Conservation (phyloP, 2,329 filamentous ascomycete species). For the Cercospora citrullina region DNA sequence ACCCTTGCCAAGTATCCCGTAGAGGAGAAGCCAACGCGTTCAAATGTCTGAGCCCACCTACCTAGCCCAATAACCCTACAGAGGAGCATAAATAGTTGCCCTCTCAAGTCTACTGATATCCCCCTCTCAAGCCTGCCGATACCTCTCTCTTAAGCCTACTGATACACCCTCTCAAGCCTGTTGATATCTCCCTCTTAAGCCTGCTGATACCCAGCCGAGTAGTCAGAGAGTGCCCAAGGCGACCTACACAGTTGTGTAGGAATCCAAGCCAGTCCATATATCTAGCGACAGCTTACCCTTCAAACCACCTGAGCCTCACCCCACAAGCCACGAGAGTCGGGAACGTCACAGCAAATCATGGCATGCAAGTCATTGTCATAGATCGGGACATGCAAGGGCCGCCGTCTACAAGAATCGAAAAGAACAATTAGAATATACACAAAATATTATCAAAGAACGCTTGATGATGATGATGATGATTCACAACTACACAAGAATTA, state of each 20-base stretch:
- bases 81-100: neutral
- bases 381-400: too few species aligned
- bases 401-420: neutral
- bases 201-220: neutral
- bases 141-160: neutral
- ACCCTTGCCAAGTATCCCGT: neutral
- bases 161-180: neutral
- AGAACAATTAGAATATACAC: neutral
- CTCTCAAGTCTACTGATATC: neutral
- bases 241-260: neutral
- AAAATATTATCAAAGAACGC: neutral
- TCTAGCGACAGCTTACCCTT: neutral
- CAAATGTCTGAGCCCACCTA: neutral
- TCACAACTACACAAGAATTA: constrained; percentile 1
- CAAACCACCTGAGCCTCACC: neutral
- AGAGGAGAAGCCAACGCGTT: neutral
- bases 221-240: too few species aligned
- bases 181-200: neutral
- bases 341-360: neutral
- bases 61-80: neutral
- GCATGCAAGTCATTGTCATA: neutral
- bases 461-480: neutral
- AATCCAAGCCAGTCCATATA: neutral
- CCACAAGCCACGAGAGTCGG: neutral
- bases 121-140: neutral